Conservation (phyloP, 202 grass and related monocot genomes). For the Zoysia matrella region DNA sequence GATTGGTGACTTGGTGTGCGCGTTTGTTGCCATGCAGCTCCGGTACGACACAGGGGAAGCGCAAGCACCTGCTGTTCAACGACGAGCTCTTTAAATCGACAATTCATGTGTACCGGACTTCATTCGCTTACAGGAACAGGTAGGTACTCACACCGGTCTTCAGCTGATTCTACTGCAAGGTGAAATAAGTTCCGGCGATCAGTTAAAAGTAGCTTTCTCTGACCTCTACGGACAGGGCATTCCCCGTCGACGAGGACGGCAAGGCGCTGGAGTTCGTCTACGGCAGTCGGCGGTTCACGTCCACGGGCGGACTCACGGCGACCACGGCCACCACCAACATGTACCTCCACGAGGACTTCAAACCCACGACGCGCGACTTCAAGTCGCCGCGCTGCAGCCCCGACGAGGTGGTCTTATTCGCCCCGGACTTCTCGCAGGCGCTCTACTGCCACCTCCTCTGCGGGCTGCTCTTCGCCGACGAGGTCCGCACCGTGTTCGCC, state of each 20-base stretch:
- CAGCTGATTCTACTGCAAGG: too few relatives aligned
- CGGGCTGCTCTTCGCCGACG: constrained; percentile 59
- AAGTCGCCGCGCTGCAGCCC: constrained; percentile 68
- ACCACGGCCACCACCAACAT: constrained; percentile 86
- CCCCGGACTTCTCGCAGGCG: constrained; percentile 65
- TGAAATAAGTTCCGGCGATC: neutral
- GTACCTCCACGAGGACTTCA: constrained; percentile 62
- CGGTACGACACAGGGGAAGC: constrained; percentile 92
- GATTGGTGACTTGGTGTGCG: too few relatives aligned
- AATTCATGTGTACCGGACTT: constrained; percentile 80
- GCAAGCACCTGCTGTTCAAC: constrained; percentile 83
- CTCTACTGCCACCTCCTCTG: constrained; percentile 98
- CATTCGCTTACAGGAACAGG: constrained; percentile 91
- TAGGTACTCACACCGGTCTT: constrained; percentile 30
- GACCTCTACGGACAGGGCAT: neutral
- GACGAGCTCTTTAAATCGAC: constrained; percentile 79
- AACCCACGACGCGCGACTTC: constrained; percentile 56
- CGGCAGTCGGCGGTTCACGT: constrained; percentile 66
- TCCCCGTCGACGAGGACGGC: constrained; percentile 17
- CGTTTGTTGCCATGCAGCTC: constrained; percentile 69
- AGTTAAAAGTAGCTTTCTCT: neutral
- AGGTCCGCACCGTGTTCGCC: constrained; percentile 68
- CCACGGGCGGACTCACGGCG: constrained; percentile 70
- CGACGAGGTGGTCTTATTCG: constrained; percentile 70
- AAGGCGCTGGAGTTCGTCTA: constrained; percentile 88